Conservation (phyloP, 352 stramenopile genomes). For the Phytophthora crassamura region DNA sequence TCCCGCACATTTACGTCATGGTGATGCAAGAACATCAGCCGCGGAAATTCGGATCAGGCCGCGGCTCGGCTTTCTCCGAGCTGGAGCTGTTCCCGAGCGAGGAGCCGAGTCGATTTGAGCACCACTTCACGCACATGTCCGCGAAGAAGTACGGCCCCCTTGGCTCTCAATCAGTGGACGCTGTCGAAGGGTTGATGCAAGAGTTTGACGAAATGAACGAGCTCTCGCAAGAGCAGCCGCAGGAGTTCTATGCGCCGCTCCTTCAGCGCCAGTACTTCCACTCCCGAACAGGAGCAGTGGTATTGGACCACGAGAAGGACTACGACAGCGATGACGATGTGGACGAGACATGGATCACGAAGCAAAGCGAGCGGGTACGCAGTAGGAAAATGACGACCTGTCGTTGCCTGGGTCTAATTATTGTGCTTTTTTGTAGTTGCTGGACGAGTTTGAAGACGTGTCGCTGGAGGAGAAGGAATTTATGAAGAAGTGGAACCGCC, state of each 20-base stretch:
- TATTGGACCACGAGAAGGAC: constrained; percentile 84
- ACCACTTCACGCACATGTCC: constrained; percentile 74
- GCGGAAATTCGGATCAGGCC: constrained; percentile 21
- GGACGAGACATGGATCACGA: constrained; percentile 89
- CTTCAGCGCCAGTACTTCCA: constrained; percentile 91
- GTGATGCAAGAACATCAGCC: constrained; percentile 39
- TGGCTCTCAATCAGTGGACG: constrained; percentile 40
- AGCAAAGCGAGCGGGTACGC: constrained; percentile 81
- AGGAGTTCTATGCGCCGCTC: constrained; percentile 77
- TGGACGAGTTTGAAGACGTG: constrained; percentile 91
- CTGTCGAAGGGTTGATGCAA: constrained; percentile 68
- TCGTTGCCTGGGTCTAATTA: not conserved
- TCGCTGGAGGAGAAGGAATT: constrained; percentile 89
- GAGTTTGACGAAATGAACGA: constrained; percentile 80
- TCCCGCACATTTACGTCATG: constrained; percentile 88
- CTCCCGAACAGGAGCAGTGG: constrained; percentile 82
- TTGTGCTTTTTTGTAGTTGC: constrained; percentile 44
- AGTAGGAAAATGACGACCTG: not conserved
- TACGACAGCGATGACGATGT: constrained; percentile 91
- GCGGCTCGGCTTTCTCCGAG: constrained; percentile 57
- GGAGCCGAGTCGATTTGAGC: constrained; percentile 61
- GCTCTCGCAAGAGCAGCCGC: constrained; percentile 57
- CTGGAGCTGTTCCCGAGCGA: constrained; percentile 58
- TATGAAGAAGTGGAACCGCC: constrained; percentile 92
- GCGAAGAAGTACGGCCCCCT: constrained; percentile 47